Conservation (phyloP, 75 land plant species). For the Larix kaempferi region DNA sequence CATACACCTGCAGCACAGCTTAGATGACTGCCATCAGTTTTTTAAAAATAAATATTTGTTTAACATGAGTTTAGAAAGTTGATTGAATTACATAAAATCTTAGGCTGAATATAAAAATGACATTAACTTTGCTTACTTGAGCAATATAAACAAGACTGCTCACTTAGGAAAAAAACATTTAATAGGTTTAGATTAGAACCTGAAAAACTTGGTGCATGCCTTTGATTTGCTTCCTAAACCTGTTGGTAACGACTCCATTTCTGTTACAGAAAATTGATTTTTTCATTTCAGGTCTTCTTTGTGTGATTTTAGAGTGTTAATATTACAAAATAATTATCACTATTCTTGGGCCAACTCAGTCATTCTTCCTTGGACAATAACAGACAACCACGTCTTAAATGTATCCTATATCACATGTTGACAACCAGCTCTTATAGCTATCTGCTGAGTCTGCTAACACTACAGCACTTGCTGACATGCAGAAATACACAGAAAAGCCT, state of each 20-base stretch:
- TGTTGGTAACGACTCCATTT: constrained; percentile 63
- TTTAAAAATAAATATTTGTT: neutral
- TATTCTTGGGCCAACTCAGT: neutral
- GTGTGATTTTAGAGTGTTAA: constrained; percentile 6
- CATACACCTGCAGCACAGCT: constrained; percentile 27
- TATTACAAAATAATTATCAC: constrained; percentile 2
- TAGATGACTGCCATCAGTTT: constrained; percentile 20
- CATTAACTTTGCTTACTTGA: neutral
- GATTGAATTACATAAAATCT: neutral
- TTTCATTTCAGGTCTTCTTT: constrained; percentile 24
- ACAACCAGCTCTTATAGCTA: neutral
- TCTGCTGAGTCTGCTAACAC: neutral
- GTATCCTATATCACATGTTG: neutral
- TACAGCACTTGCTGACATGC: too few relatives aligned
- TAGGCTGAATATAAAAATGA: neutral
- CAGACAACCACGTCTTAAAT: neutral
- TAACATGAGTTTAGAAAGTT: neutral
- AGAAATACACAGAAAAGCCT: neutral
- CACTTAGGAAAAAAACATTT: constrained; percentile 21
- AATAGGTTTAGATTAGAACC: constrained; percentile 74
- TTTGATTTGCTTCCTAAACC: constrained; percentile 94
- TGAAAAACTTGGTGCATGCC: constrained; percentile 95
- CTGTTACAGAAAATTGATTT: constrained; percentile 74
- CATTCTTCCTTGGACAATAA: neutral
- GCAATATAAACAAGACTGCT: neutral